Evolutionary conservation across 805 yeast genomes (phyloP), one percentile per base, ranked within the genome.

Genomic region (Saturnispora diversa): DNA sequence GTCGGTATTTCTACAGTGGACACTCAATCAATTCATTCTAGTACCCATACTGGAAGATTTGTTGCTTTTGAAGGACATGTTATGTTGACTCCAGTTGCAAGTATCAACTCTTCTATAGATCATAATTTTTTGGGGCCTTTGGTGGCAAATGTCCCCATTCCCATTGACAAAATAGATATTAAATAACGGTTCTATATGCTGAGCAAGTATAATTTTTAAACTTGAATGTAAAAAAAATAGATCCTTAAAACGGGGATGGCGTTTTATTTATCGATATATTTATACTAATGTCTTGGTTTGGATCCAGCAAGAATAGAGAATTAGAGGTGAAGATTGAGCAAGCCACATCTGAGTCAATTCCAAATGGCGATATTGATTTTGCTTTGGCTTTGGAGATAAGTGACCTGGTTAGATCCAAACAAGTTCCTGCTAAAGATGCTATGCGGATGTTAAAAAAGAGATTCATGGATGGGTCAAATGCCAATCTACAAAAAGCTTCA

Each of bases 341-440:
- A 47, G 94, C 95, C 13, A 85, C 96, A 1, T 80, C 88, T 28
- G 95, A 86, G 58, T 66, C 84, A n/a, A 81, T 88, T 34, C 97
- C 97, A 5, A 77, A 81, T 54, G 97, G 97, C 2, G 96, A 88
- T 53, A 69, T 83, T 34, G 95, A 88, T 53, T 63, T 82, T 44
- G 69, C 70, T 2, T 44, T 45, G 23, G 87, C 90, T 11, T 66
- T 92, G 44, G 97, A 92, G 55, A 74, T 90, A 40, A 82, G 95
- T 37, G 98, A 92, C 58, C 56, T 78, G 31, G 84, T 92, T 28
- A 73, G 97, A 49, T 77, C 90, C 34, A 86, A 86, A 53, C 76
- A 80, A 44, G 76, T 86, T 8, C 70, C 79, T 1, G 75, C 96
- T 2, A 81, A 76, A 51, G 90, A 81, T 42, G 85, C 94, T 22